Base-by-base conservation (phyloP, 2,329 filamentous ascomycete species). In the Bisporella sp. region DNA sequence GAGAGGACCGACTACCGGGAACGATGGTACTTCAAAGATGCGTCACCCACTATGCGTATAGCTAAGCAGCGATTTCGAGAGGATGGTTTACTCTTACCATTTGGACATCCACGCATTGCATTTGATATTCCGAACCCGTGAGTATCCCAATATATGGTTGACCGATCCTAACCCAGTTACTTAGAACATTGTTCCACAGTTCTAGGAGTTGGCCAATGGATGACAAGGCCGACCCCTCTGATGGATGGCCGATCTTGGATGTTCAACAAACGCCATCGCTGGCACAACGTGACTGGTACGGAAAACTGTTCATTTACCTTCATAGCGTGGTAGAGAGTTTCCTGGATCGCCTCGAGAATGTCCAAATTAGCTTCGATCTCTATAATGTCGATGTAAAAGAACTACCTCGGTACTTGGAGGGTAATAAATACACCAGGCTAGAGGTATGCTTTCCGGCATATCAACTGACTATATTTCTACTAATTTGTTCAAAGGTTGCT, bases 181-280 rank as follows among this genome's bases (percentile, higher is more conserved):
- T 39, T 39, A 52, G 43, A 5, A 45, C 43, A 12, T 45, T 45
- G 4, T 45, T 29, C 29, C 43, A 31, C 21, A 45, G 8, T 45
- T 30, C 43, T 30, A 30, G 32, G 21, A 45, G 6, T 30, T 45
- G 43, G 43, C 43, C 30, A 13, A 45, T 45, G 43, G 3, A 31
- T 45, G 43, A 45, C 13, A 45, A 45, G 29, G 43, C 43, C 43
- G 43, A 45, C 32, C 43, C 43, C 32, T 13, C 32, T 29, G 9
- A 45, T 5, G 43, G 43, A 31, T 45, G 43, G 43, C 32, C 43
- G 29, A 8, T 31, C 9, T 30, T 30, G 43, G 43, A 45, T 30
- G 43, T 45, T 31, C 21, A 45, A 45, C 21, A 45, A 6, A 45
- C 21, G 29, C 32, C 43, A 13, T 30, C 21, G 29, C 9, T 9